A percentile compares a stretch with the other conserved stretches of the same genome.
Conservation (phyloP, 768 basidiomycete species). For the Tulasnella sp. region DNA sequence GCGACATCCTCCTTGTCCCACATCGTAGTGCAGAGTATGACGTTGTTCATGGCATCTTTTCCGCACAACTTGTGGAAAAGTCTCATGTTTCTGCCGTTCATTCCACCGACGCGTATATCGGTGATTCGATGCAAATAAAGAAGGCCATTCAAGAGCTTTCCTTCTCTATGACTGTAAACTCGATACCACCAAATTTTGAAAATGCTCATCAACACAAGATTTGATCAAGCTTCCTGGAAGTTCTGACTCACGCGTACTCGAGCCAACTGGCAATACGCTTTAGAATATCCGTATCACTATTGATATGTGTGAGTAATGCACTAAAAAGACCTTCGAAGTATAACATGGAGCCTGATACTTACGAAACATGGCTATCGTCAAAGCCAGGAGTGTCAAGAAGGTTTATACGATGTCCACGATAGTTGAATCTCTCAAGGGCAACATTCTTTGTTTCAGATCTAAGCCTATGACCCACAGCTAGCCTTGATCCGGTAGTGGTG, state of each 20-base stretch:
- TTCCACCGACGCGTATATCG: conserved; percentile 27
- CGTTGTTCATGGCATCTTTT: conserved; percentile 34
- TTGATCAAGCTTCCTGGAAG: too few relatives aligned
- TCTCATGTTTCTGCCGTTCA: background rate
- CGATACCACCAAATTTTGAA: background rate
- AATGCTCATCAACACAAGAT: background rate
- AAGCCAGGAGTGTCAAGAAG: background rate
- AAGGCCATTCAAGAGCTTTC: background rate
- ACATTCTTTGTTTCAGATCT: background rate
- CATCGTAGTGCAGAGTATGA: conserved; percentile 43
- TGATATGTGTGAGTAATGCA: background rate
- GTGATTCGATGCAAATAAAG: background rate
- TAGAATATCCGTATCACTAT: background rate
- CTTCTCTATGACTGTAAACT: background rate
- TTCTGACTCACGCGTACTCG: background rate
- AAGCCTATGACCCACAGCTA: background rate
- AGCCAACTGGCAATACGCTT: background rate
- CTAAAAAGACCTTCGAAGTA: background rate
- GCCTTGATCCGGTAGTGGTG: background rate
- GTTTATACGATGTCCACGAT: background rate
- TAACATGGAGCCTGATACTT: background rate
- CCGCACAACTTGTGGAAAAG: background rate
- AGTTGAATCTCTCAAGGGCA: background rate
- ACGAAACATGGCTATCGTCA: background rate
- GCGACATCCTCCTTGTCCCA: conserved; percentile 32